Evolutionary conservation across 2,329 filamentous ascomycete genomes (phyloP), one percentile per base, ranked within the genome.

Genomic region (Pseudogymnoascus sp.): DNA sequence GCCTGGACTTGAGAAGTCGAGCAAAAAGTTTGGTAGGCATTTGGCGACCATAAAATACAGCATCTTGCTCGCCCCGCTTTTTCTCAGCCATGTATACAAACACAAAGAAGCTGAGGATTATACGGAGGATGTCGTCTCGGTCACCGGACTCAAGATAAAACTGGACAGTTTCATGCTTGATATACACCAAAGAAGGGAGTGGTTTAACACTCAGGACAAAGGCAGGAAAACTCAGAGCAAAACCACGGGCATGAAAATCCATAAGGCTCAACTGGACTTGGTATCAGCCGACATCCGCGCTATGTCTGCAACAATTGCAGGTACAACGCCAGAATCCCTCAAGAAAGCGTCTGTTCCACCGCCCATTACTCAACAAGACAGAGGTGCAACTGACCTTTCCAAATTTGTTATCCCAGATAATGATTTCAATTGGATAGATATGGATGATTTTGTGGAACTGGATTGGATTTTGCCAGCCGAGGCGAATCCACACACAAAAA

Each of bases 1-100:
- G 87, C 93, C 93, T 5, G 92, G 91, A 0, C 84, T 92, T 23
- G 95, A 97, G 69, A 97, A 96, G 79, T 95, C 91, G 52, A 97
- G 91, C 80, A 99, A 99, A 78, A 99, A 99, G 74, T 99, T 99
- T 73, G 93, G 93, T 12, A 86, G 95, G 59, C 96, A 99, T 75
- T 79, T 99, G 65, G 93, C 92, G n/a, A 99, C 96, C 7, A 93
- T 99, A 80, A 99, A 99, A 79, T 97, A 97, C 78, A 97, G 93
- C 66, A 78, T 99, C 21, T 82, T 97, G 2, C 80, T 99, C 14
- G 96, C 95, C 1, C 95, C 95, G 0, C 78, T 99, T 1, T 99
- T 96, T 74, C 84, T 99, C 66, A 96, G 93, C 69, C 95, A 99
- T 70, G 92, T 99, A 33, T 99, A 99, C 79, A 97, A 97, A 75